phyloP scores from a whole-genome alignment of 2,329 filamentous ascomycete genomes.

The Pseudogymnoascus sp. region DNA sequence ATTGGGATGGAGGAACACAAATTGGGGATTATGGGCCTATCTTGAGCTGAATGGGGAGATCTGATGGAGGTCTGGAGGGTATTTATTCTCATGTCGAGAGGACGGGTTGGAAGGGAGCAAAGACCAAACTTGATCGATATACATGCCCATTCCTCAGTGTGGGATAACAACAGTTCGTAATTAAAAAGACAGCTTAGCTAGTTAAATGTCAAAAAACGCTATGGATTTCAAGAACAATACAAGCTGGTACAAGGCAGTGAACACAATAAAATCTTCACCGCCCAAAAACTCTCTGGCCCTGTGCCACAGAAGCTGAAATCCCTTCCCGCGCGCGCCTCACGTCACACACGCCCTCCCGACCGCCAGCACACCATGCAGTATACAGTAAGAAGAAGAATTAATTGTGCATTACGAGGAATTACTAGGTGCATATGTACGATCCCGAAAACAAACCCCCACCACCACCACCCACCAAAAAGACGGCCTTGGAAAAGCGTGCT shows the following conservation, averaged over 20 bases:
- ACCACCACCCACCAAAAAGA: neutral
- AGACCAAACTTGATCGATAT: neutral
- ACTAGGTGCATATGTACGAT: constrained; percentile 5
- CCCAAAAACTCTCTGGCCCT: neutral
- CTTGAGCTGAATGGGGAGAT: neutral
- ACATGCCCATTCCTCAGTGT: neutral
- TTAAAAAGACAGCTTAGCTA: neutral
- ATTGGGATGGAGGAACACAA: neutral
- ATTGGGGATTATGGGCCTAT: neutral
- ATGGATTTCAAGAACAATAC: neutral
- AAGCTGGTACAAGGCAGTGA: neutral
- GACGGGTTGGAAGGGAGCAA: neutral
- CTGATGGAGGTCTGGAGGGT: neutral
- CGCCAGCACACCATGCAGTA: neutral
- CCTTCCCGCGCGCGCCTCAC: neutral
- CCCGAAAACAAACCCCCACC: neutral
- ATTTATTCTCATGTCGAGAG: neutral
- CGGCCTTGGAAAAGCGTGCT: neutral
- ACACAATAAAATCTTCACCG: neutral
- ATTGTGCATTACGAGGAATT: constrained; percentile 6
- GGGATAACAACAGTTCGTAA: neutral
- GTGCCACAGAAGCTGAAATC: neutral
- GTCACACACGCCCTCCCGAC: neutral
- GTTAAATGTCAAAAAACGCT: neutral
- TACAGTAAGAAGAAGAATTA: neutral